A percentile compares a stretch with the other conserved stretches of the same genome.
Evolutionary conservation across 768 basidiomycete species (phyloP).

Genomic region (Pleurotus cornucopiae): DNA sequence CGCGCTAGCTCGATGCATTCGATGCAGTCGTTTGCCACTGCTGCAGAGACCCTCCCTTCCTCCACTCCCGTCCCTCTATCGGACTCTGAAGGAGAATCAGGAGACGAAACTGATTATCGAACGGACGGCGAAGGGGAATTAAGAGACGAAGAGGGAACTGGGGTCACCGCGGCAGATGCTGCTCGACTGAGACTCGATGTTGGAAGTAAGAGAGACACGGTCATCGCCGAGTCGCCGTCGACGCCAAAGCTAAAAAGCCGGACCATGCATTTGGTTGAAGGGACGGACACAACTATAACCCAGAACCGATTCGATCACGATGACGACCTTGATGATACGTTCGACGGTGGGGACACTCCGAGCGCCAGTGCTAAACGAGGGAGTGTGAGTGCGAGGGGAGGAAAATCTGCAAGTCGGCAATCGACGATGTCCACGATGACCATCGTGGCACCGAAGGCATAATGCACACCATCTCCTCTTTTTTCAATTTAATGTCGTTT

Average conservation of each 20-base stretch:
- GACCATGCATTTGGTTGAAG: constrained; percentile 3
- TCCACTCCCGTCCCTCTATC: constrained; percentile 1
- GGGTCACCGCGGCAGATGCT: too few species aligned
- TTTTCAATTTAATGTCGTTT: too few species aligned
- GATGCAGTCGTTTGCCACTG: constrained; percentile 9
- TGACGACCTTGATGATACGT: too few species aligned
- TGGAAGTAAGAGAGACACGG: not conserved
- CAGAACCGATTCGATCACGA: not conserved
- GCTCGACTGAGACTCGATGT: not conserved
- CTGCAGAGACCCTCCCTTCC: constrained; percentile 2
- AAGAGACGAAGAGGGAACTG: not conserved
- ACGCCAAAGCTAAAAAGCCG: not conserved
- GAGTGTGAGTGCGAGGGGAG: too few species aligned
- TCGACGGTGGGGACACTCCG: too few species aligned
- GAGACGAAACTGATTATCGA: not conserved
- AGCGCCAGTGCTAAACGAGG: too few species aligned
- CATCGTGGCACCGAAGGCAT: not conserved
- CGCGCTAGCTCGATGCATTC: constrained; percentile 11
- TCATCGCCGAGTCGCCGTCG: not conserved
- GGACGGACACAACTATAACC: constrained; percentile 8
- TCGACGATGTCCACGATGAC: constrained; percentile 8
- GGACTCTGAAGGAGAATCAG: not conserved
- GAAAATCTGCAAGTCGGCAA: not conserved
- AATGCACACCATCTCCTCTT: too few species aligned
- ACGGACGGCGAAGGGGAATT: not conserved